Percentiles rank a stretch among this genome's conserved stretches.
Conservation (phyloP, 2,329 filamentous ascomycete species). For the Fusarium sp. region DNA sequence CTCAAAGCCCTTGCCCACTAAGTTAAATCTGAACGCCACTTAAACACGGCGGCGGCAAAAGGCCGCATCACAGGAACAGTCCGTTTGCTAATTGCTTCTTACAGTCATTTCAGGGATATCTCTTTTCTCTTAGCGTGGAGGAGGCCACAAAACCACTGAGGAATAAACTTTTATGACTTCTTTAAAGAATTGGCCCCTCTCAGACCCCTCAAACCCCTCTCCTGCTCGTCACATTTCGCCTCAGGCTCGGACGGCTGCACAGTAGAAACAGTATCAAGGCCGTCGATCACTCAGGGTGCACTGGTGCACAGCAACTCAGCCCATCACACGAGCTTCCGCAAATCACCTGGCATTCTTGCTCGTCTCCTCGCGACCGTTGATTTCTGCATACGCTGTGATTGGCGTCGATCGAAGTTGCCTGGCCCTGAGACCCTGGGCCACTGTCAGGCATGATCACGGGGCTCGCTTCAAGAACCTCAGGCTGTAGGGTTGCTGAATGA, state of each 20-base stretch:
- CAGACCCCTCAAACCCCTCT: constrained; percentile 27
- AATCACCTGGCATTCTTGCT: constrained; percentile 59
- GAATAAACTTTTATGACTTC: constrained; percentile 9
- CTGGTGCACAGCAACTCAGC: constrained; percentile 59
- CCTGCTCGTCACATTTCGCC: constrained; percentile 10
- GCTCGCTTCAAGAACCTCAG: constrained; percentile 56
- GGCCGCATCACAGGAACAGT: background rate
- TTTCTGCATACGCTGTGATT: constrained; percentile 9
- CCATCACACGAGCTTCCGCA: constrained; percentile 63
- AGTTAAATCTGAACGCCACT: constrained; percentile 9
- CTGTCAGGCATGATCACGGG: constrained; percentile 22
- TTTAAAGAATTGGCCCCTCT: constrained; percentile 22
- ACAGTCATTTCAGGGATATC: constrained; percentile 28
- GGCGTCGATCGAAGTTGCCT: constrained; percentile 17
- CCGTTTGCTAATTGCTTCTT: background rate
- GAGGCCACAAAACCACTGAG: constrained; percentile 11
- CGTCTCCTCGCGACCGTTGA: constrained; percentile 32
- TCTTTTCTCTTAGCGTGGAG: constrained; percentile 15
- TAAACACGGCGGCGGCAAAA: constrained; percentile 1
- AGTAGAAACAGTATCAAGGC: constrained; percentile 11
- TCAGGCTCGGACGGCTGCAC: background rate
- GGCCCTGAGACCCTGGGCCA: constrained; percentile 13
- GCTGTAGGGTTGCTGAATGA: constrained; percentile 77
- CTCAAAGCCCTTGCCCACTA: constrained; percentile 10
- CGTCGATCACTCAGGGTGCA: constrained; percentile 34